These are phyloP conservation scores for Penicillium griseofulvum DNA, from an alignment of 2,329 filamentous ascomycete species.

Conservation along the genomic window DNA sequence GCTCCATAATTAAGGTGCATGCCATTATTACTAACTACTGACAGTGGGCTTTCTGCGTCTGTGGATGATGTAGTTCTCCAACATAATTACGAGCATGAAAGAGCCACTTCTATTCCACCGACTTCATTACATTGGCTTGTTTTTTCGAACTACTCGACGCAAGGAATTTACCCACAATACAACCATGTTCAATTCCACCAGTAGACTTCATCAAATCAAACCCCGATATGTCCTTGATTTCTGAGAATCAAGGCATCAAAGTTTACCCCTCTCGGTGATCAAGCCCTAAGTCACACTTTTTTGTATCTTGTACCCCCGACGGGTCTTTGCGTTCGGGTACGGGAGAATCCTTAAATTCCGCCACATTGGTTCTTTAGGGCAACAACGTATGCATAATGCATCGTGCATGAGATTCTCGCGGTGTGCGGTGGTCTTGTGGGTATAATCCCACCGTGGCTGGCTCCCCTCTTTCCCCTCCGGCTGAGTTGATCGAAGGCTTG, in stretches of 20 bases:
- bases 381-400: neutral
- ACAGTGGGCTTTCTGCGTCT: neutral
- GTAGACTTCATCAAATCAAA: neutral
- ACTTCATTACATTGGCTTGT: neutral
- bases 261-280: neutral
- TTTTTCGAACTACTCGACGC: neutral
- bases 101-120: neutral
- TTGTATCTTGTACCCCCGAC: neutral
- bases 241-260: neutral
- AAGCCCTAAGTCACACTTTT: neutral
- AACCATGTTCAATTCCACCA: neutral
- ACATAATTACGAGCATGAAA: neutral
- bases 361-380: constrained; percentile 6
- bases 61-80: neutral
- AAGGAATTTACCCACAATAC: neutral
- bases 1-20: neutral
- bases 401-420: constrained; percentile 2
- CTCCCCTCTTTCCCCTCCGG: neutral
- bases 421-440: neutral
- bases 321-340: constrained; percentile 1
- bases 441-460: neutral
- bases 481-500: neutral
- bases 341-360: constrained; percentile 2
- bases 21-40: constrained; percentile 7
- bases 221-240: neutral